Evolutionary conservation across 345 rosid genomes (phyloP).

Genomic region (Gossypioides kirkii): DNA sequence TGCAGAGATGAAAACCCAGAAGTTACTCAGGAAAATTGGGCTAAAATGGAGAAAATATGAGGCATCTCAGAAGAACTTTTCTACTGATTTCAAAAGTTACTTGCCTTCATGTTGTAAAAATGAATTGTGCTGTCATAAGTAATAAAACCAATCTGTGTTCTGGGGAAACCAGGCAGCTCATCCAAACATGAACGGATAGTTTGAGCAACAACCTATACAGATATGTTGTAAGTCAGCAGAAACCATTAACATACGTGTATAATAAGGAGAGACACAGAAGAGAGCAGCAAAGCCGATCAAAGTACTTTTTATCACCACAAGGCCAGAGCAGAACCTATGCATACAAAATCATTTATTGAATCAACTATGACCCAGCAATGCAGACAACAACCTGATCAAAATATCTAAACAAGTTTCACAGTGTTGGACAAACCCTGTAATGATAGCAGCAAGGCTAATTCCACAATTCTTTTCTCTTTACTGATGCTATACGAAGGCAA

Average conservation of each 20-base stretch:
- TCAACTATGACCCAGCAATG: not conserved
- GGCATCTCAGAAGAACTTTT: constrained; percentile 12
- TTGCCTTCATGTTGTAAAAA: constrained; percentile 97
- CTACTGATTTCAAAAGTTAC: constrained; percentile 17
- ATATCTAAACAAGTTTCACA: not conserved
- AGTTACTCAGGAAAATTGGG: constrained; percentile 14
- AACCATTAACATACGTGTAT: not conserved
- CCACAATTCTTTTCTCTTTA: not conserved
- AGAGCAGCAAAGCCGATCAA: not conserved
- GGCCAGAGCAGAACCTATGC: not conserved
- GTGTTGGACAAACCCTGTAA: not conserved
- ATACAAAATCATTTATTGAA: constrained; percentile 1
- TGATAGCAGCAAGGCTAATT: constrained; percentile 6
- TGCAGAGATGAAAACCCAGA: constrained; percentile 37
- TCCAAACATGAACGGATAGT: constrained; percentile 93
- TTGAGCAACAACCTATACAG: constrained; percentile 77
- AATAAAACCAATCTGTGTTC: constrained; percentile 97
- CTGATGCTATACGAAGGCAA: not conserved
- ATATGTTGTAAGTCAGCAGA: constrained; percentile 9
- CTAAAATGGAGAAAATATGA: constrained; percentile 9
- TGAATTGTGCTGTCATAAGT: constrained; percentile 97
- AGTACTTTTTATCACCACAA: not conserved
- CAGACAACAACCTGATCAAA: not conserved
- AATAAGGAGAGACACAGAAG: not conserved
- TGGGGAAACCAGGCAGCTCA: constrained; percentile 89